Evolutionary conservation across 805 yeast species (phyloP).

Genomic region (Metschnikowia hibisci): DNA sequence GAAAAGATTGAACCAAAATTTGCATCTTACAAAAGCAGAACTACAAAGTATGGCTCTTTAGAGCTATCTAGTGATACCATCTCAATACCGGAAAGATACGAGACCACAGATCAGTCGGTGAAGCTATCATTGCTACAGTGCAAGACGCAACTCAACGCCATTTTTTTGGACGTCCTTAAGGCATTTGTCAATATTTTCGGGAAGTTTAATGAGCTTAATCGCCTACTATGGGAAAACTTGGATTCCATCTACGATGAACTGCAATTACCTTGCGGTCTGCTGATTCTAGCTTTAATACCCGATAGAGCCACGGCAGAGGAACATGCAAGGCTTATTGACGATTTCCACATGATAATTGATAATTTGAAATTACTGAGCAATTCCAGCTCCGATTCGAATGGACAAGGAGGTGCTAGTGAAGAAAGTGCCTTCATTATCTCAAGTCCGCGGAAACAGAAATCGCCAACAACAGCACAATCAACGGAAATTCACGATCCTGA

Average conservation of each 20-base stretch:
- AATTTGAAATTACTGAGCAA: slow-evolving; percentile 18
- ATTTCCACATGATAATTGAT: slow-evolving; percentile 27
- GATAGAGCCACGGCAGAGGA: slow-evolving; percentile 28
- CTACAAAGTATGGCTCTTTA: slow-evolving; percentile 1
- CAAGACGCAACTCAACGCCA: slow-evolving; percentile 29
- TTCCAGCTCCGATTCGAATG: slow-evolving; percentile 5
- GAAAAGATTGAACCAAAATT: background rate
- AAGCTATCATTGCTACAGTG: slow-evolving; percentile 28
- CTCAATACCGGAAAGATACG: slow-evolving; percentile 23
- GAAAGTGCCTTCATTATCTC: slow-evolving; percentile 18
- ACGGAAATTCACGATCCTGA: background rate
- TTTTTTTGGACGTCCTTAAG: slow-evolving; percentile 35
- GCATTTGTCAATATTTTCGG: slow-evolving; percentile 29
- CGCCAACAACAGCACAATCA: background rate
- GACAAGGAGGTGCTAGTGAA: slow-evolving; percentile 5
- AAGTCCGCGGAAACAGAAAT: slow-evolving; percentile 15
- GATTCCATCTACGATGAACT: slow-evolving; percentile 28
- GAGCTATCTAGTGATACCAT: slow-evolving; percentile 9
- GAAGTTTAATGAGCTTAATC: slow-evolving; percentile 27
- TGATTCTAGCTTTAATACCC: slow-evolving; percentile 25
- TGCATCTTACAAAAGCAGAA: background rate
- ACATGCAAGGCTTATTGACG: slow-evolving; percentile 27
- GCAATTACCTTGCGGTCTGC: slow-evolving; percentile 9
- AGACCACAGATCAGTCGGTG: slow-evolving; percentile 25
- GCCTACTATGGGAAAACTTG: slow-evolving; percentile 24